phyloP scores from a whole-genome alignment of 176 grass and related monocot genomes.

The Leersia perrieri region DNA sequence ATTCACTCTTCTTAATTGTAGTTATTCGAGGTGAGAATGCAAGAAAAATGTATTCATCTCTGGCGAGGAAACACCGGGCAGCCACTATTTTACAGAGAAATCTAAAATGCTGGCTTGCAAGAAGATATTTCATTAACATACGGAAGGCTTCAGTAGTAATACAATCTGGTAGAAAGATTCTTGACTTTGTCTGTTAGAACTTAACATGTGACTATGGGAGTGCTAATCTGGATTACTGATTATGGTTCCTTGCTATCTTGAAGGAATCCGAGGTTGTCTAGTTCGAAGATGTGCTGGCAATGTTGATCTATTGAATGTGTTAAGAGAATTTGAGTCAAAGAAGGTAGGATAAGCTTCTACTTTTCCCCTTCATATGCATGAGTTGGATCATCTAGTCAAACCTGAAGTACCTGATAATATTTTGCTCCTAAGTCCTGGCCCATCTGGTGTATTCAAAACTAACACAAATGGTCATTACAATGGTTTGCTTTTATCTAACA shows the following conservation, averaged over 20 bases:
- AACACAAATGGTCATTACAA: not conserved
- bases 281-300: slow-evolving; percentile 81
- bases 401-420: not conserved
- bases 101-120: slow-evolving; percentile 58
- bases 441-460: not conserved
- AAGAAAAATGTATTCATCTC: slow-evolving; percentile 52
- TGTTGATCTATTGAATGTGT: slow-evolving; percentile 61
- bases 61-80: slow-evolving; percentile 65
- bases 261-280: slow-evolving; percentile 76
- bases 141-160: slow-evolving; percentile 70
- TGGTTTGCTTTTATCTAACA: not conserved
- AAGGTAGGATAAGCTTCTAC: slow-evolving; percentile 37
- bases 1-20: slow-evolving; percentile 23
- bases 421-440: slow-evolving; percentile 15
- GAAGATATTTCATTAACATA: slow-evolving; percentile 63
- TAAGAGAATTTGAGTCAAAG: slow-evolving; percentile 59
- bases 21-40: slow-evolving; percentile 83
- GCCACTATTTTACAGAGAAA: slow-evolving; percentile 67
- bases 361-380: not conserved
- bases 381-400: not conserved
- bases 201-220: slow-evolving; percentile 5
- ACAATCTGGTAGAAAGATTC: slow-evolving; percentile 72
- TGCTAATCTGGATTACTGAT: slow-evolving; percentile 3
- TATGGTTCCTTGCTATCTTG: slow-evolving; percentile 12
- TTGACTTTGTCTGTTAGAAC: not conserved